Percentiles rank a stretch among this genome's conserved stretches.
Conservation (phyloP, 2,329 filamentous ascomycete species). For the Thielaviopsis punctulata region DNA sequence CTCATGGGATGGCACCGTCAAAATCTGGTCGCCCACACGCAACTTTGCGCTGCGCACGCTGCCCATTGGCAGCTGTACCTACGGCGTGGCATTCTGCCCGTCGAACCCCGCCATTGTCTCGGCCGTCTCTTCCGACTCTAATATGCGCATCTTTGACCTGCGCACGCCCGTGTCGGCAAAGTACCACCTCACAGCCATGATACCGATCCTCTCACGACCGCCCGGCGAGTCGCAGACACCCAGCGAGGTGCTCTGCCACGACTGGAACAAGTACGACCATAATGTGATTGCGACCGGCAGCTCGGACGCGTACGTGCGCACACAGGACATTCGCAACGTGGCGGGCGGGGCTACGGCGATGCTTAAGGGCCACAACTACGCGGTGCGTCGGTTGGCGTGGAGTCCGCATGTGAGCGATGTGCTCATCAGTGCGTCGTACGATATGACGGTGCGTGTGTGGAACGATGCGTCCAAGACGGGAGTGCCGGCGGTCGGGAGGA, state of each 20-base stretch:
- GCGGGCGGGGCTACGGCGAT: conserved; percentile 53
- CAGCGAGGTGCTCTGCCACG: conserved; percentile 76
- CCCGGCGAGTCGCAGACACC: conserved; percentile 32
- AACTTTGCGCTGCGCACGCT: conserved; percentile 63
- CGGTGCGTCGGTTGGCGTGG: conserved; percentile 73
- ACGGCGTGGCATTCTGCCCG: conserved; percentile 80
- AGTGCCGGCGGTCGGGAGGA: conserved; percentile 17
- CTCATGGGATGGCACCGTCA: conserved; percentile 92
- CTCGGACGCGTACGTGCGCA: conserved; percentile 73
- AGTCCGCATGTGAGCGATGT: conserved; percentile 85
- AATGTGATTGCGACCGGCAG: conserved; percentile 73
- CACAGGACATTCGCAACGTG: conserved; percentile 75
- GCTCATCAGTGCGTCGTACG: conserved; percentile 78
- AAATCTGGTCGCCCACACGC: conserved; percentile 82
- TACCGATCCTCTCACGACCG: conserved; percentile 41
- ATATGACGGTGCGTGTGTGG: conserved; percentile 96
- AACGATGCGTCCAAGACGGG: conserved; percentile 45
- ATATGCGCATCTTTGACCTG: conserved; percentile 81
- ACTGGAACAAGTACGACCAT: conserved; percentile 97
- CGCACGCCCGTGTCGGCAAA: conserved; percentile 69
- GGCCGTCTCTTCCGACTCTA: conserved; percentile 74
- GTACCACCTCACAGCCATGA: conserved; percentile 69
- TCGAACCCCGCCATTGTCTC: conserved; percentile 74
- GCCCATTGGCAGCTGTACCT: conserved; percentile 84
- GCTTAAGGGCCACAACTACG: conserved; percentile 78